A percentile compares a stretch with the other conserved stretches of the same genome.
These are phyloP conservation scores for Neurospora intermedia DNA, from an alignment of 495 filamentous ascomycete species.

Conservation along the genomic window DNA sequence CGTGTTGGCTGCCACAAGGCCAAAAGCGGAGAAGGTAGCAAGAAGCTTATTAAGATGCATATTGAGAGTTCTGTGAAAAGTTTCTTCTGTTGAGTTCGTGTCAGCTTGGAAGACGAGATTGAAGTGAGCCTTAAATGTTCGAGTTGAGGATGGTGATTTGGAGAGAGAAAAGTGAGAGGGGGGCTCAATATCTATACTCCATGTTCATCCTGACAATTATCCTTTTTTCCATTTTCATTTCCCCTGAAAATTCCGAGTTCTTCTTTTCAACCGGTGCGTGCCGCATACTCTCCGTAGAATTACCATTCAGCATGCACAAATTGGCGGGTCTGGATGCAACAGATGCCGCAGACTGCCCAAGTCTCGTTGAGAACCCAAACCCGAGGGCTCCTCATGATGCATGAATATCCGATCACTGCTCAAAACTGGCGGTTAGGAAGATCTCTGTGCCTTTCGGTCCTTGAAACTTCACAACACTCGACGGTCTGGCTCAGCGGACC, in stretches of 20 bases:
- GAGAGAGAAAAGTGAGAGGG: not conserved
- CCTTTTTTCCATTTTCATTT: not conserved
- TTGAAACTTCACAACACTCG: not conserved
- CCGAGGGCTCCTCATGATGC: not conserved
- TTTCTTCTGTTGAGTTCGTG: not conserved
- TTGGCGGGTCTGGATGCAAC: not conserved
- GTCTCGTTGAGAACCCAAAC: not conserved
- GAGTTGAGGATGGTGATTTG: not conserved
- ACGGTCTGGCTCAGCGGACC: not conserved
- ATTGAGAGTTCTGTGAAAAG: constrained; percentile 13
- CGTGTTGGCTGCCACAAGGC: constrained; percentile 28
- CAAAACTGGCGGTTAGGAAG: not conserved
- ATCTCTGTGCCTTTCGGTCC: not conserved
- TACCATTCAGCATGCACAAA: not conserved
- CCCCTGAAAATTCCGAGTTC: not conserved
- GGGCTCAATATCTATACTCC: not conserved
- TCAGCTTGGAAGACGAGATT: not conserved
- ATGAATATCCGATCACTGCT: not conserved
- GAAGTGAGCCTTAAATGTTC: not conserved
- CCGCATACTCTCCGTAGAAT: not conserved
- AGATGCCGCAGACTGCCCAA: not conserved
- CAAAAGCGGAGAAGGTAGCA: constrained; percentile 18
- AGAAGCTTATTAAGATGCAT: constrained; percentile 24
- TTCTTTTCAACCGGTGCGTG: not conserved
- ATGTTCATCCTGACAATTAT: not conserved